phyloP scores from a whole-genome alignment of 768 basidiomycete species.

The Podaxis sp. region DNA sequence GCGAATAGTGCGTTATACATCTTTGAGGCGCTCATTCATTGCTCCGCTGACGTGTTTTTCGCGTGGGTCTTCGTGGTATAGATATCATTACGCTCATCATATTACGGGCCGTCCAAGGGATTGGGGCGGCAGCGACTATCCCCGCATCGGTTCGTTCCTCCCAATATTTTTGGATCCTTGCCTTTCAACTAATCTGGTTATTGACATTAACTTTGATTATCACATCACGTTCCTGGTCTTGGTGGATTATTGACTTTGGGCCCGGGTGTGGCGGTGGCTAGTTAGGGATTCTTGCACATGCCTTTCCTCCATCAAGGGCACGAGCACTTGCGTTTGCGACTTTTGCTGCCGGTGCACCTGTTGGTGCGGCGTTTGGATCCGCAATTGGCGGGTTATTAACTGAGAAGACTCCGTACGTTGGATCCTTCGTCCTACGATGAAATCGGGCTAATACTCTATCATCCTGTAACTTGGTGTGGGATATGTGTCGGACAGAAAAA shows the following conservation, averaged over 20 bases:
- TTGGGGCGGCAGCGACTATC: constrained; percentile 75
- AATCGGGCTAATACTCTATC: constrained; percentile 59
- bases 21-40: not conserved
- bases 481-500: constrained; percentile 59
- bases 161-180: not conserved
- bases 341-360: constrained; percentile 82
- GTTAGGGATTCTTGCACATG: constrained; percentile 81
- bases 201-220: not conserved
- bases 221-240: not conserved
- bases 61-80: constrained; percentile 21
- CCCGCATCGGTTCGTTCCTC: constrained; percentile 59
- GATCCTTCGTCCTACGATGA: not conserved
- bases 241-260: not conserved
- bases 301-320: constrained; percentile 65
- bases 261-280: constrained; percentile 24
- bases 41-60: constrained; percentile 27
- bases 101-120: constrained; percentile 75
- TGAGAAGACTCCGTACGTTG: constrained; percentile 47
- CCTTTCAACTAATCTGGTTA: not conserved
- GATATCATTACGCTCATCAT: constrained; percentile 64
- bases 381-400: constrained; percentile 73
- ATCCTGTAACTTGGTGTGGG: constrained; percentile 82
- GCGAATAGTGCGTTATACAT: constrained; percentile 37
- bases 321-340: constrained; percentile 80
- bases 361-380: constrained; percentile 76